These are phyloP conservation scores for Panaeolus cyanescens DNA, from an alignment of 768 basidiomycete species.

Conservation along the genomic window DNA sequence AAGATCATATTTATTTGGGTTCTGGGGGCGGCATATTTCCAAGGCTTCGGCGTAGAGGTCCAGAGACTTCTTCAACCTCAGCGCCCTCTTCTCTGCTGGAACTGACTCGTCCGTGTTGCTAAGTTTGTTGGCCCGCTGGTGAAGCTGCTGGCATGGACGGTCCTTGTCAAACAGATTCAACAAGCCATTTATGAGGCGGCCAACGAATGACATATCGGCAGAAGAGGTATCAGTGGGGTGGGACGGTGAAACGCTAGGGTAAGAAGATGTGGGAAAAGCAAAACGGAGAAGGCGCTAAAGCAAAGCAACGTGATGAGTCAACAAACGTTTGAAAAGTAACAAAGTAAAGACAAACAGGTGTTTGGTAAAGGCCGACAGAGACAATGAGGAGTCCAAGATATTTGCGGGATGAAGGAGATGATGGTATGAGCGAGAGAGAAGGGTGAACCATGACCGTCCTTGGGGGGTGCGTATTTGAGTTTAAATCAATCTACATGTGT, in stretches of 20 bases:
- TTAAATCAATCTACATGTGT: too few species aligned
- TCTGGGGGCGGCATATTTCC: not conserved
- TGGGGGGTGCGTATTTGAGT: not conserved
- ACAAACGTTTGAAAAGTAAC: not conserved
- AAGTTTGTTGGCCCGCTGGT: not conserved
- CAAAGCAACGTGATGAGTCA: not conserved
- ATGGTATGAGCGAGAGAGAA: not conserved
- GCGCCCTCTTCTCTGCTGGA: not conserved
- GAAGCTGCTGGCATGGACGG: not conserved
- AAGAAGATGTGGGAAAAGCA: not conserved
- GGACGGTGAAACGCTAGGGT: not conserved
- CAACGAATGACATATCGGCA: not conserved
- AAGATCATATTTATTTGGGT: not conserved
- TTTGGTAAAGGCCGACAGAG: not conserved
- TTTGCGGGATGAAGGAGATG: not conserved
- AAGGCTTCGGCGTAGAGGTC: not conserved
- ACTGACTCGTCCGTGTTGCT: not conserved
- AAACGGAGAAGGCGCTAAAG: not conserved
- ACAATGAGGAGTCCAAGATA: not conserved
- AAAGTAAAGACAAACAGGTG: not conserved
- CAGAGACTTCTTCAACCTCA: not conserved
- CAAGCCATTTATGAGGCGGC: not conserved
- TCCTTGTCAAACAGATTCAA: not conserved
- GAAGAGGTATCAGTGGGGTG: not conserved
- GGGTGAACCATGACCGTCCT: not conserved